phyloP scores from a whole-genome alignment of 495 filamentous ascomycete species.

The Pseudoneurospora amorphoporcata region DNA sequence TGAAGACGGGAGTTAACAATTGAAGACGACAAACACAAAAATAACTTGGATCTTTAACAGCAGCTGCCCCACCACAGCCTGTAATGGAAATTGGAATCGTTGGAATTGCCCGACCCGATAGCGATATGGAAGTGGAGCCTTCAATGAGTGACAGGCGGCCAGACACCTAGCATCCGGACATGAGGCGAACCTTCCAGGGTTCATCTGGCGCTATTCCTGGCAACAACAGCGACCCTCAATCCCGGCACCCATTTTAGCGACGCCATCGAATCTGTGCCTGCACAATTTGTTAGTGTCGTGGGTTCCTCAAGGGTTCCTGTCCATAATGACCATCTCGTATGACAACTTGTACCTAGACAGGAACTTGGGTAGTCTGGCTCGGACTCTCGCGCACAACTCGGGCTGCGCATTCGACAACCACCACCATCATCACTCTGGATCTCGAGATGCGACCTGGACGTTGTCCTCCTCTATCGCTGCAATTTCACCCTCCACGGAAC shows the following conservation, averaged over 20 bases:
- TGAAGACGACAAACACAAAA: neutral
- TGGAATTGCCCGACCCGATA: neutral
- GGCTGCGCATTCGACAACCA: neutral
- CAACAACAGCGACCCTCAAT: neutral
- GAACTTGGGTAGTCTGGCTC: neutral
- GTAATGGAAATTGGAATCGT: neutral
- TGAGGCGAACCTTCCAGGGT: neutral
- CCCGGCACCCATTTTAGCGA: neutral
- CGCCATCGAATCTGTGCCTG: neutral
- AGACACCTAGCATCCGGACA: neutral
- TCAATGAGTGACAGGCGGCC: neutral
- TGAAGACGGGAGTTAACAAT: neutral
- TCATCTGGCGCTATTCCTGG: neutral
- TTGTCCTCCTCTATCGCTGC: neutral
- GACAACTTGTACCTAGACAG: neutral
- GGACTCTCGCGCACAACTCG: neutral
- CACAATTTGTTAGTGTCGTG: neutral
- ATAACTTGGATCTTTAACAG: neutral
- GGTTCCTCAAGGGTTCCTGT: neutral
- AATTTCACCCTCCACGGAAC: neutral
- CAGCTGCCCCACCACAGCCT: neutral
- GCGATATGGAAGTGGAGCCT: neutral
- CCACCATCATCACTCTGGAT: neutral
- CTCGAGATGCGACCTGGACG: neutral
- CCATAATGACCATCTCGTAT: neutral